Percentiles rank a stretch among this genome's conserved stretches.
These are phyloP conservation scores for Lachancea nothofagi DNA, from an alignment of 805 yeast genomes.

Conservation along the genomic window DNA sequence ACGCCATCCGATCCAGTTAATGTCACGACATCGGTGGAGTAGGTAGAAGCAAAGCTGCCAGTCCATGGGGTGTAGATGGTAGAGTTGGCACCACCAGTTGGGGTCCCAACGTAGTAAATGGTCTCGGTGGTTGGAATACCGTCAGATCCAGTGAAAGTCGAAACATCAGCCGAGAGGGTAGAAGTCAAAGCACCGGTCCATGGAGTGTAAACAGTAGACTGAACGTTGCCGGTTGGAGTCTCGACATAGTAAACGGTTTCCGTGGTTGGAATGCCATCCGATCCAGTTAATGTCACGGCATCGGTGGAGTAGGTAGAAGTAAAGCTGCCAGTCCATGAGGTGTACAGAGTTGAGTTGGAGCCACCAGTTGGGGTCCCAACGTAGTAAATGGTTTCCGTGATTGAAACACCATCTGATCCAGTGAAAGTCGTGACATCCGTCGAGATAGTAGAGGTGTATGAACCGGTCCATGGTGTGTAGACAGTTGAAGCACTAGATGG, in stretches of 20 bases:
- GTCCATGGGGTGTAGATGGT: slow-evolving; percentile 15
- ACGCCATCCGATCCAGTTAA: slow-evolving; percentile 13
- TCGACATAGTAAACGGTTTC: too few relatives aligned
- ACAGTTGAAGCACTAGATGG: slow-evolving; percentile 13
- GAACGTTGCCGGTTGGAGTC: background rate
- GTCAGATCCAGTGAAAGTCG: slow-evolving; percentile 10
- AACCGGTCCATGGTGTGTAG: slow-evolving; percentile 14
- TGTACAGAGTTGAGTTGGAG: slow-evolving; percentile 10
- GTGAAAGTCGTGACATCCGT: slow-evolving; percentile 3
- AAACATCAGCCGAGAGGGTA: slow-evolving; percentile 13
- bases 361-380: slow-evolving; percentile 12
- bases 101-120: slow-evolving; percentile 15
- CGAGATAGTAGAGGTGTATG: slow-evolving; percentile 7
- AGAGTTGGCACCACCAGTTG: slow-evolving; percentile 12
- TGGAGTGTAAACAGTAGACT: slow-evolving; percentile 3
- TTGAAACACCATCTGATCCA: slow-evolving; percentile 2
- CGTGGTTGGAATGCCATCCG: slow-evolving; percentile 5
- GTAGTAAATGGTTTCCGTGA: slow-evolving; percentile 10
- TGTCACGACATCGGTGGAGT: background rate
- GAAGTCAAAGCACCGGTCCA: slow-evolving; percentile 7
- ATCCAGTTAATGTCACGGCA: slow-evolving; percentile 1
- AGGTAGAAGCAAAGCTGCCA: slow-evolving; percentile 6
- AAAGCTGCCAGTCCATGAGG: slow-evolving; percentile 10
- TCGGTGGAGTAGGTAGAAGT: slow-evolving; percentile 9
- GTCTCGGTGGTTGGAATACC: slow-evolving; percentile 14